phyloP scores from a whole-genome alignment of 257 asterid genomes.

The Solanum medicagineum region DNA sequence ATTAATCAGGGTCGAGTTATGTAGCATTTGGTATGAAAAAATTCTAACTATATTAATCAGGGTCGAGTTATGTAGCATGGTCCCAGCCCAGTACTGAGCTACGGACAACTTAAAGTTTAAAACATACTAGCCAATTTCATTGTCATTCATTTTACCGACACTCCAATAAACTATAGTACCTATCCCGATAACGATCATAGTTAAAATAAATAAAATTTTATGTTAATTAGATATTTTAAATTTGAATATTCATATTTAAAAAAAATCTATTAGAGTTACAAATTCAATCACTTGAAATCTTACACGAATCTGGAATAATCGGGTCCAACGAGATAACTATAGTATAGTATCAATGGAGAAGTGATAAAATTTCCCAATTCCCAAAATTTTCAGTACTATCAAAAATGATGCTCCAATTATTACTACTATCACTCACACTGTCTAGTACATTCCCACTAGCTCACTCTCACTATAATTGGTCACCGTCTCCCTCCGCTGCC shows the following conservation, averaged over 20 bases:
- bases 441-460: constrained; percentile 7
- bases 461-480: constrained; percentile 48
- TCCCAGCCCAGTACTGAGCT: not conserved
- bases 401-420: not conserved
- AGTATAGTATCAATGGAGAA: not conserved
- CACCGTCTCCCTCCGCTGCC: constrained; percentile 30
- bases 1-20: not conserved
- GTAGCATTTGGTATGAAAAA: not conserved
- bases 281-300: too few species aligned
- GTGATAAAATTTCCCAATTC: not conserved
- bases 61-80: not conserved
- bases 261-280: not conserved
- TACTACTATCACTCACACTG: constrained; percentile 19
- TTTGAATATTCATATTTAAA: not conserved
- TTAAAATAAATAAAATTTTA: not conserved
- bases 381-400: not conserved
- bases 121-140: not conserved
- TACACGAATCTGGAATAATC: not conserved
- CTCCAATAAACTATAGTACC: not conserved
- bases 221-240: not conserved
- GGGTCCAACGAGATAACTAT: not conserved
- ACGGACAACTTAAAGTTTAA: not conserved
- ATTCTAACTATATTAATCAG: not conserved
- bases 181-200: not conserved
- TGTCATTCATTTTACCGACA: not conserved